These are phyloP conservation scores for Echites panduratus DNA, from an alignment of 257 asterid species.

Conservation along the genomic window DNA sequence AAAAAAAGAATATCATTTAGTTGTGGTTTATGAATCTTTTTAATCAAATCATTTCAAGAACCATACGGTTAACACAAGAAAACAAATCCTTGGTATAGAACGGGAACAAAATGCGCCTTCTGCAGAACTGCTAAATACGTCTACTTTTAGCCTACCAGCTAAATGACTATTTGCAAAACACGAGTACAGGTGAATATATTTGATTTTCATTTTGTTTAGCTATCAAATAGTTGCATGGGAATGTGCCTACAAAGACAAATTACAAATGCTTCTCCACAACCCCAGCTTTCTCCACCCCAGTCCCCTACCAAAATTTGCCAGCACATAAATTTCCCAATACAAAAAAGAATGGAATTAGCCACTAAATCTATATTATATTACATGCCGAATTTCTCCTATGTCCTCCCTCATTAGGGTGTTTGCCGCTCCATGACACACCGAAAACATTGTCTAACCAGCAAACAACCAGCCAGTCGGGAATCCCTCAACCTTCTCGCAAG, in stretches of 20 bases:
- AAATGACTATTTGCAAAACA: background rate
- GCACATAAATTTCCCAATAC: conserved; percentile 20
- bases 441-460: background rate
- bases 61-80: no score
- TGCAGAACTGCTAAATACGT: no score
- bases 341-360: conserved; percentile 16
- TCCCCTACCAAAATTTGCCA: conserved; percentile 15
- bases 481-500: background rate
- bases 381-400: background rate
- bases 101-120: background rate
- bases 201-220: background rate
- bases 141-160: background rate
- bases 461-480: conserved; percentile 3
- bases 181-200: background rate
- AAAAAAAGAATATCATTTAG: no score
- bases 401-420: background rate
- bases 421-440: background rate
- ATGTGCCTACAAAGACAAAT: conserved; percentile 23
- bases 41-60: no score
- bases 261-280: conserved; percentile 6
- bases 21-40: no score
- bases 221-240: conserved; percentile 3
- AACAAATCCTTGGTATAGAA: no score
- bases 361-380: conserved; percentile 4
- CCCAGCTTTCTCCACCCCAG: background rate